These are phyloP conservation scores for Mortierella sp. DNA, from an alignment of 371 early-diverging fungal genomes.

Conservation along the genomic window DNA sequence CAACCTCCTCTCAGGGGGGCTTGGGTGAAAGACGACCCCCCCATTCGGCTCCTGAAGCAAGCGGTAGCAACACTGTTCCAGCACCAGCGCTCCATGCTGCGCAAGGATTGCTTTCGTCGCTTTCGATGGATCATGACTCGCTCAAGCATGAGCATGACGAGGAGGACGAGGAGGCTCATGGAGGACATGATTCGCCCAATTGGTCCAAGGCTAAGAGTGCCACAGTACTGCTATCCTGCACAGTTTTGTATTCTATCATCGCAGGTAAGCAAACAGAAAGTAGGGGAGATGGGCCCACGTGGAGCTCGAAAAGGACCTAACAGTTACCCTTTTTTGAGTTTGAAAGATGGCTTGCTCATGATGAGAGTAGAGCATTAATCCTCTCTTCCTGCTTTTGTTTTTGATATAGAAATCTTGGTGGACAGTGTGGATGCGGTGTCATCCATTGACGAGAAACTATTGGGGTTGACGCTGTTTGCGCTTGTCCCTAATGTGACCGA, in stretches of 20 bases:
- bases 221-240: constrained; percentile 85
- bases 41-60: constrained; percentile 23
- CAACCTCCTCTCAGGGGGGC: constrained; percentile 18
- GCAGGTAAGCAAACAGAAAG: constrained; percentile 62
- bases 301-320: background rate
- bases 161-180: constrained; percentile 74
- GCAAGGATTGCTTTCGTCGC: constrained; percentile 47
- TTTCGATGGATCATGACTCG: constrained; percentile 39
- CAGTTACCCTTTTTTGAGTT: background rate
- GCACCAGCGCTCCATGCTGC: constrained; percentile 37
- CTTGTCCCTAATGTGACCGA: constrained; percentile 97
- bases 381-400: background rate
- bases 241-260: constrained; percentile 88
- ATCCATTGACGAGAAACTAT: constrained; percentile 87
- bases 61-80: constrained; percentile 1
- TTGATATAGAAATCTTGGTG: constrained; percentile 76
- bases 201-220: constrained; percentile 90
- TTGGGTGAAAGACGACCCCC: constrained; percentile 29
- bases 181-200: constrained; percentile 94
- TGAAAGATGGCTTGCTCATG: background rate
- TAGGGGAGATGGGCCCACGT: background rate
- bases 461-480: constrained; percentile 95
- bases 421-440: constrained; percentile 83
- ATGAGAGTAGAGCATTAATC: background rate
- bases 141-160: constrained; percentile 64